Evolutionary conservation across 805 yeast genomes (phyloP), one percentile per base, ranked within the genome.

Genomic region (Sugiyamaella floridensis): DNA sequence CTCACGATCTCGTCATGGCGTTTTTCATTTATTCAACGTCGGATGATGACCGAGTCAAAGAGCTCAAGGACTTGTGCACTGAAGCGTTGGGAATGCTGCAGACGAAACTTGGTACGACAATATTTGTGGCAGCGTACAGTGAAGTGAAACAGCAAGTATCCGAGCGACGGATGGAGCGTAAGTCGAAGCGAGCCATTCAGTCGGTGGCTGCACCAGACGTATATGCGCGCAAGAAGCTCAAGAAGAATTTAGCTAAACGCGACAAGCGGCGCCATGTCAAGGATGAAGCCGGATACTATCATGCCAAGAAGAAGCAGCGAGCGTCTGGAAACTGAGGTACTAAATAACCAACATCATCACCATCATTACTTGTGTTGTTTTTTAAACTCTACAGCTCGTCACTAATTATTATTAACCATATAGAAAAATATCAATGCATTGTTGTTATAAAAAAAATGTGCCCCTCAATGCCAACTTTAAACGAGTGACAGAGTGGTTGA

Each of bases 171-270:
- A 77, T 77, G 54, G 95, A 88, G 47, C 80, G 97, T 68, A 81
- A 76, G 64, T 78, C 86, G 0, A 84, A 83, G 63, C 76, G 89
- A 53, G 85, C 95, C 0, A 83, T 85, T 54, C 70, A 88, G 64
- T 85, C 89, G 2, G 75, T 90, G 10, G 78, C 76, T 18, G 86
- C 85, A 3, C 98, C 98, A 0, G 96, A 85, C 14, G 69, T 78
- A 43, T 83, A 88, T n/a, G 93, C 96, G 1, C 78, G 77, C 58
- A 80, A 86, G 67, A 87, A 85, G 70, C 63, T 87, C 62, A 83
- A 76, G 69, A 87, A 86, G 67, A 95, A 90, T 70, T 80, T 76
- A 40, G 78, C 83, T 60, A 77, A 79, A 28, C 81, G 90, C 66
- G 93, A 86, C 57, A 86, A 84, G 74, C 78, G 96, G 67, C 85